Evolutionary conservation across 1,284 basidiomycete genomes (phyloP).

Genomic region (Cystobasidium sp.): DNA sequence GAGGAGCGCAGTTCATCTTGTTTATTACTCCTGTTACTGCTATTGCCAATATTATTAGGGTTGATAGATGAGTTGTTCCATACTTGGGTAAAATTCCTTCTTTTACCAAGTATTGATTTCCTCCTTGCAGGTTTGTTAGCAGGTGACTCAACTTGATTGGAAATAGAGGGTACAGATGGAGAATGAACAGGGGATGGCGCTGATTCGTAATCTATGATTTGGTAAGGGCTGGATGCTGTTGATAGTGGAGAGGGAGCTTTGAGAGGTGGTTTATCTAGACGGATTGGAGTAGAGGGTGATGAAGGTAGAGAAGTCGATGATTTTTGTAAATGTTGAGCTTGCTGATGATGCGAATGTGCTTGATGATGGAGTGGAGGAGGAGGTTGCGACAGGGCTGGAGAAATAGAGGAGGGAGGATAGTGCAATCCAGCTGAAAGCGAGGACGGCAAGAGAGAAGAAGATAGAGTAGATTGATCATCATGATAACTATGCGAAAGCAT

Average conservation of each 20-base stretch:
- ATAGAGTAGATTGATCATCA: background rate
- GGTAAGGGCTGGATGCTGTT: slow-evolving; percentile 10
- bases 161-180: background rate
- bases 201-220: slow-evolving; percentile 10
- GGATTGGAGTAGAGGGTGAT: slow-evolving; percentile 6
- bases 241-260: slow-evolving; percentile 2
- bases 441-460: background rate
- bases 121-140: background rate
- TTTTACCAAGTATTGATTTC: slow-evolving; percentile 10
- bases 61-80: background rate
- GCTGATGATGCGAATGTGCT: background rate
- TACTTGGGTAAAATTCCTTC: slow-evolving; percentile 1
- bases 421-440: background rate
- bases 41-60: background rate
- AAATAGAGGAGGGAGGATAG: too few species aligned
- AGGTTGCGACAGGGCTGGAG: background rate
- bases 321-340: background rate
- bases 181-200: background rate
- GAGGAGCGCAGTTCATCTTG: too few species aligned
- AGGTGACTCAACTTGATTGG: too few species aligned
- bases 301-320: background rate
- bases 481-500: background rate
- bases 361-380: background rate
- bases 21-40: background rate
- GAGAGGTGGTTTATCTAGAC: slow-evolving; percentile 1